Evolutionary conservation across 768 basidiomycete genomes (phyloP).

Genomic region (Tephrocybe sp.): DNA sequence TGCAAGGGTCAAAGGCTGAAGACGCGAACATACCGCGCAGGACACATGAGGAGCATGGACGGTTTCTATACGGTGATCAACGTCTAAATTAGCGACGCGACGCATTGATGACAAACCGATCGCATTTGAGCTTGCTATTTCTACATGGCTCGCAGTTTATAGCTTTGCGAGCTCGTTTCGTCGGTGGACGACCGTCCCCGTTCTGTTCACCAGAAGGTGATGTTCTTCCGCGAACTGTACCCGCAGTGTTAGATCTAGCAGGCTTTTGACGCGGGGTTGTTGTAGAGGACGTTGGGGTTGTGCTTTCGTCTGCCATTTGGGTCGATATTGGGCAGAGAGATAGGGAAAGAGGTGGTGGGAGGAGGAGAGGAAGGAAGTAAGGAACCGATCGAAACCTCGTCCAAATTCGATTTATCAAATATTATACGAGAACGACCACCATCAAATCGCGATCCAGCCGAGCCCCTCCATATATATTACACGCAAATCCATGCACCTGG

Average conservation of each 20-base stretch:
- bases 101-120: conserved; percentile 51
- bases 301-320: conserved; percentile 36
- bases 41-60: conserved; percentile 87
- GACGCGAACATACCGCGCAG: conserved; percentile 58
- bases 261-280: conserved; percentile 39
- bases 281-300: conserved; percentile 35
- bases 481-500: conserved; percentile 12
- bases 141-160: conserved; percentile 90
- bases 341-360: conserved; percentile 18
- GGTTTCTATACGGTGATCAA: conserved; percentile 49
- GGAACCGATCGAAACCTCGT: conserved; percentile 23
- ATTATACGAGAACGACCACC: conserved; percentile 15
- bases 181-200: conserved; percentile 59
- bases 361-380: conserved; percentile 21
- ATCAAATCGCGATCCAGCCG: conserved; percentile 17
- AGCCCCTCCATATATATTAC: conserved; percentile 10
- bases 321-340: conserved; percentile 11
- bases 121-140: conserved; percentile 86
- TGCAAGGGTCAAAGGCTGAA: not conserved
- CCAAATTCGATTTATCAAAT: conserved; percentile 23
- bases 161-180: conserved; percentile 82
- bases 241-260: conserved; percentile 34
- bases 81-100: conserved; percentile 12
- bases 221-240: conserved; percentile 48
- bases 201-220: conserved; percentile 49